Percentiles rank a stretch among this genome's conserved stretches.
These are phyloP conservation scores for Phytophthora macrochlamydospora DNA, from an alignment of 352 stramenopile genomes.

Conservation along the genomic window DNA sequence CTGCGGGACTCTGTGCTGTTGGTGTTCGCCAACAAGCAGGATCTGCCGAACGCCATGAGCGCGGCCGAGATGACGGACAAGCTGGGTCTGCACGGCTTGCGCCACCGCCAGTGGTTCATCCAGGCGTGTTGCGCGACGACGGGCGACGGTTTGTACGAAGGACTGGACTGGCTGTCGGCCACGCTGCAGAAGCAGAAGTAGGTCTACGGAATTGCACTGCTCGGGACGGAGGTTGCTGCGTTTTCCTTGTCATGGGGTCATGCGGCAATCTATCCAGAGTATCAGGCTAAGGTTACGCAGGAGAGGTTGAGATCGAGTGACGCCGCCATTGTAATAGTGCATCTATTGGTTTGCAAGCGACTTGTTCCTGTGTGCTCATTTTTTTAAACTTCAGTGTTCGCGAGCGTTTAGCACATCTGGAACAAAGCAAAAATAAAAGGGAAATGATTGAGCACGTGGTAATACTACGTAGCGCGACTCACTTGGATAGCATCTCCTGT, in stretches of 20 bases:
- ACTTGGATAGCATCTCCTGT: constrained; percentile 12
- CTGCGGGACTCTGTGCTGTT: constrained; percentile 96
- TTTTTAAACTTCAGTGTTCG: background rate
- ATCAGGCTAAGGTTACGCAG: constrained; percentile 28
- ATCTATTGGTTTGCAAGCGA: constrained; percentile 41
- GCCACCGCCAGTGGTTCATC: constrained; percentile 99
- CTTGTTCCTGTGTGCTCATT: background rate
- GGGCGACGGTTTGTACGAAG: constrained; percentile 98
- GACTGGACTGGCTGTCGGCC: constrained; percentile 97
- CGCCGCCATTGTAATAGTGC: constrained; percentile 41
- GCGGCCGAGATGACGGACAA: constrained; percentile 99
- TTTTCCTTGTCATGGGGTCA: constrained; percentile 16
- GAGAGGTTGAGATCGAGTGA: constrained; percentile 21
- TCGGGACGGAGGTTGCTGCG: constrained; percentile 9
- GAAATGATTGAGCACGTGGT: constrained; percentile 11
- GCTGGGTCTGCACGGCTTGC: constrained; percentile 96
- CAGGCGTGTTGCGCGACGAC: constrained; percentile 99
- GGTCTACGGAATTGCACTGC: constrained; percentile 12
- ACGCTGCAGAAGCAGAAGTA: constrained; percentile 89
- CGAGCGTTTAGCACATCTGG: background rate
- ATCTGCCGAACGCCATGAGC: constrained; percentile 96
- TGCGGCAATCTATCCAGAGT: constrained; percentile 3
- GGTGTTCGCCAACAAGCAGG: constrained; percentile 99
- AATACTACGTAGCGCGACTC: constrained; percentile 12
- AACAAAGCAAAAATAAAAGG: constrained; percentile 15